Evolutionary conservation across 139 green algal genomes (phyloP).

Genomic region (Ettlia oleoabundans): DNA sequence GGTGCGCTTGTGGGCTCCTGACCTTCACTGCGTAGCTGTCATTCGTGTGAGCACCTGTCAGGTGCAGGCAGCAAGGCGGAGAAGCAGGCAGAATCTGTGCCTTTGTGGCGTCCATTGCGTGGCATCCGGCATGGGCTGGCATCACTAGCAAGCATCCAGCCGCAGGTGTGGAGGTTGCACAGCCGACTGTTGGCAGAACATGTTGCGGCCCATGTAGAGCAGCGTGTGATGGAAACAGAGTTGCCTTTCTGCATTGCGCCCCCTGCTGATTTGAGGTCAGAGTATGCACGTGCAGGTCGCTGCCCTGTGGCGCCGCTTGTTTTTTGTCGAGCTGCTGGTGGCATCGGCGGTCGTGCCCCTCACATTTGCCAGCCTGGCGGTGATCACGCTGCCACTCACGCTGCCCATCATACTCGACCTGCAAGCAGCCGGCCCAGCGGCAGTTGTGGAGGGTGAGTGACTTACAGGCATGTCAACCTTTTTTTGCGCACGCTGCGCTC

Average conservation of each 20-base stretch:
- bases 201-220: no score
- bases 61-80: no score
- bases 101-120: background rate
- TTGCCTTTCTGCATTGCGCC: no score
- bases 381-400: slow-evolving; percentile 50
- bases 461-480: no score
- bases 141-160: background rate
- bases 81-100: background rate
- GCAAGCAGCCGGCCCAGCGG: slow-evolving; percentile 36
- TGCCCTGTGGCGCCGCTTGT: slow-evolving; percentile 26
- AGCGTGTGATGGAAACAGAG: no score
- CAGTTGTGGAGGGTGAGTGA: slow-evolving; percentile 31
- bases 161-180: background rate
- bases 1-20: no score
- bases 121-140: background rate
- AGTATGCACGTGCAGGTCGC: background rate
- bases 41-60: background rate
- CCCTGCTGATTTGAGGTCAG: no score
- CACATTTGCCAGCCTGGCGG: slow-evolving; percentile 40
- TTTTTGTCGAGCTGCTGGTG: slow-evolving; percentile 53
- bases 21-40: background rate
- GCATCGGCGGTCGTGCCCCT: slow-evolving; percentile 40
- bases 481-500: no score
- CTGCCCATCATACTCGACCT: slow-evolving; percentile 50
- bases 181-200: background rate